A percentile compares a stretch with the other conserved stretches of the same genome.
Conservation (phyloP, 257 asterid genomes). For the Asclepias syriaca region DNA sequence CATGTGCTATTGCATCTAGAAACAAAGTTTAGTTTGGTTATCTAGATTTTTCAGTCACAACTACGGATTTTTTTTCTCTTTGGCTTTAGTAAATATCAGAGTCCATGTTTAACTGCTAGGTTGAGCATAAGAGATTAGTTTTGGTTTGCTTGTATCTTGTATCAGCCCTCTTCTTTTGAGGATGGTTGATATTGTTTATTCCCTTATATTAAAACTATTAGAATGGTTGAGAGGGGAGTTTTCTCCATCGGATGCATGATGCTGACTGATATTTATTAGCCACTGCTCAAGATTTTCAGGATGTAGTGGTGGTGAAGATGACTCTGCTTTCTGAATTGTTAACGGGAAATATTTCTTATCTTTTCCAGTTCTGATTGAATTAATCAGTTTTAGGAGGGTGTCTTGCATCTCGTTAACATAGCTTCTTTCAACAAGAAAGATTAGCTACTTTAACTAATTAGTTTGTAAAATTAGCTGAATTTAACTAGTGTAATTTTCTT, state of each 20-base stretch:
- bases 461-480: background rate
- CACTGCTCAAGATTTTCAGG: background rate
- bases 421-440: background rate
- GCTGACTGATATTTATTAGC: background rate
- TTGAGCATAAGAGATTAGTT: background rate
- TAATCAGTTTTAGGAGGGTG: background rate
- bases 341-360: background rate
- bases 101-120: background rate
- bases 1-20: too few relatives aligned
- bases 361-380: background rate
- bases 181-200: background rate
- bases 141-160: background rate
- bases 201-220: too few relatives aligned
- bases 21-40: too few relatives aligned
- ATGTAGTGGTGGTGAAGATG: background rate
- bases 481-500: background rate
- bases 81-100: background rate
- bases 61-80: too few relatives aligned
- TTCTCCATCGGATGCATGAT: background rate
- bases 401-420: background rate
- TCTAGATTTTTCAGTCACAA: too few relatives aligned
- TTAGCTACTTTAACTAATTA: background rate
- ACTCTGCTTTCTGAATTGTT: background rate
- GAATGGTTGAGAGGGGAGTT: background rate
- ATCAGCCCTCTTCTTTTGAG: background rate